phyloP scores from a whole-genome alignment of 2,329 filamentous ascomycete genomes.

The Teratosphaeria nubilosa region DNA sequence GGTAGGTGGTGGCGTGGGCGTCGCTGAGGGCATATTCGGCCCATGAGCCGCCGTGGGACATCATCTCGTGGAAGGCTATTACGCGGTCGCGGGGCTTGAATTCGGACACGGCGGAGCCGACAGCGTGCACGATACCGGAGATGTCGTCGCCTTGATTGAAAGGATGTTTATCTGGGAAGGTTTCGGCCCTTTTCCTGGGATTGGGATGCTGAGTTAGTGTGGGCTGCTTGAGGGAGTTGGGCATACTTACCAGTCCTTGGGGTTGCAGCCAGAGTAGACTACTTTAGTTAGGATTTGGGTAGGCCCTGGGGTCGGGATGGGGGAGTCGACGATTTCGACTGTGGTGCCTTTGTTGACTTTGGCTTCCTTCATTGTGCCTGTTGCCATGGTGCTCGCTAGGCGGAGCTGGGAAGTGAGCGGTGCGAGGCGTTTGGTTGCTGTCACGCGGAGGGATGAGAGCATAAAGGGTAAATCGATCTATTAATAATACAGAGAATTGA shows the following conservation, averaged over 20 bases:
- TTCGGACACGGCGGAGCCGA: slow-evolving; percentile 46
- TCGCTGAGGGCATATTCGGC: slow-evolving; percentile 52
- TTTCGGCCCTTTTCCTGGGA: slow-evolving; percentile 7
- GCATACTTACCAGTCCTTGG: slow-evolving; percentile 19
- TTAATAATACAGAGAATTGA: neutral
- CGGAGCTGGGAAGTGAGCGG: neutral
- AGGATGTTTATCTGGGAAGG: slow-evolving; percentile 6
- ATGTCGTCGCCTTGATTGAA: slow-evolving; percentile 28
- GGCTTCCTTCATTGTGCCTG: slow-evolving; percentile 27
- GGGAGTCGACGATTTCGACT: slow-evolving; percentile 30
- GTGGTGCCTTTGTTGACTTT: slow-evolving; percentile 25
- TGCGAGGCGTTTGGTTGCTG: neutral
- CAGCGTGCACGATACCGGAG: slow-evolving; percentile 39
- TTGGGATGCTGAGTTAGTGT: neutral
- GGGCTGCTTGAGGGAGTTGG: neutral
- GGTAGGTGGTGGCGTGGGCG: slow-evolving; percentile 47
- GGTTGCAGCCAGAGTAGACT: slow-evolving; percentile 22
- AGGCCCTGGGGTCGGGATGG: slow-evolving; percentile 31
- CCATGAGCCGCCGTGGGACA: slow-evolving; percentile 41
- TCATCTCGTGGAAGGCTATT: slow-evolving; percentile 46
- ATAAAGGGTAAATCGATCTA: neutral
- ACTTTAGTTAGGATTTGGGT: slow-evolving; percentile 25
- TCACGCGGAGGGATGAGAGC: neutral
- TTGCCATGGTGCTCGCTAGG: neutral
- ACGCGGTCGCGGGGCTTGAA: slow-evolving; percentile 50